Conservation (phyloP, 768 basidiomycete genomes). For the Boletus rufocinnamomeus region DNA sequence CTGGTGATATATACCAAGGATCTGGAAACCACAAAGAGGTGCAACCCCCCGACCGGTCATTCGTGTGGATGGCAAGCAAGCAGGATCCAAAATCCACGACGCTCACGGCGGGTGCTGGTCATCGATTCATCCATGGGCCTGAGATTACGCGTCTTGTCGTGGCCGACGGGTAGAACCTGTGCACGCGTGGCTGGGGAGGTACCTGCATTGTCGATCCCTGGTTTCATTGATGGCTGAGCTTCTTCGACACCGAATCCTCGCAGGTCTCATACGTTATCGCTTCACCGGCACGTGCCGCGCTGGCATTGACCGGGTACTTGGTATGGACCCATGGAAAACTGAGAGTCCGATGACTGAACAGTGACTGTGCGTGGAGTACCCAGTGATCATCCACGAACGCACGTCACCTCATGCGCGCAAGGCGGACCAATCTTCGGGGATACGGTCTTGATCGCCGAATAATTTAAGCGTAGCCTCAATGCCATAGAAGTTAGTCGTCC, state of each 20-base stretch:
- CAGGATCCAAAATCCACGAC: neutral
- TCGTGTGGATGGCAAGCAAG: constrained; percentile 6
- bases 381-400: neutral
- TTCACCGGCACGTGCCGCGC: constrained; percentile 12
- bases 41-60: neutral
- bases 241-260: neutral
- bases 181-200: neutral
- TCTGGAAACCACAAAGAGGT: constrained; percentile 2
- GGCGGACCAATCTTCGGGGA: neutral
- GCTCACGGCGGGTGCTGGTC: neutral
- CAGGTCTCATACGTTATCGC: constrained; percentile 22
- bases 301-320: constrained; percentile 4
- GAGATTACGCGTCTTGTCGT: constrained; percentile 4
- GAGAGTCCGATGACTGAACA: neutral
- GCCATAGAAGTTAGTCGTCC: neutral
- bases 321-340: neutral
- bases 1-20: constrained; percentile 1
- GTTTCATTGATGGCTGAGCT: constrained; percentile 10
- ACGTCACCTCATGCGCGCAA: neutral
- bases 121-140: neutral
- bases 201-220: constrained; percentile 16
- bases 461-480: neutral
- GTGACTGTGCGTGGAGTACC: neutral
- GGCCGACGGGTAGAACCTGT: constrained; percentile 1
- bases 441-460: neutral